Evolutionary conservation across 1,139 yeast genomes (phyloP), one percentile per base, ranked within the genome.

Genomic region (Debaryomyces sp.): DNA sequence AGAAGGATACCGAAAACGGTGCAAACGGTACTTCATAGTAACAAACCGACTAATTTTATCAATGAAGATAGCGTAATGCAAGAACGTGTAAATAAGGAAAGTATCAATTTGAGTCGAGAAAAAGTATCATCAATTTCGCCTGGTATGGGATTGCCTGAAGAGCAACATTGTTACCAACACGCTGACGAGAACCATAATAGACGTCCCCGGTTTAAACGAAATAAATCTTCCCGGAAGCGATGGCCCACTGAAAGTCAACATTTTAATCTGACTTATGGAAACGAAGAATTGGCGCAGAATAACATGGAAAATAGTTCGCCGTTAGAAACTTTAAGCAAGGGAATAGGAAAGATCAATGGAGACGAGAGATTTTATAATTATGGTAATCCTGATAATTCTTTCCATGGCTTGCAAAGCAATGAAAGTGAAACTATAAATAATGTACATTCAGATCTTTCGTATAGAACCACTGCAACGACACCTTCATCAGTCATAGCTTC

Each of bases 311-410:
- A 10, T 15, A 12, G 15, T 5, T 5, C 15, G 22, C 12, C 35
- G 4, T 32, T 17, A 18, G 22, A 32, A 15, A 32, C 9, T 17
- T 15, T 32, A 9, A 17, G 5, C 21, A 18, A 10, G 18, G 10
- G 17, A 32, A 7, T 32, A 17, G 21, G 17, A 9, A 7, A 8
- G 4, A 6, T 6, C 6, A 22, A 17, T 24, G 41, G 6, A 15
- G 7, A 24, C 3, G 29, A 26, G 23, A 22, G 12, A n/a, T 38
- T 18, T 22, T 21, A 27, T 26, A 39, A 39, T 5, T 29, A 17
- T 9, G 13, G 17, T 12, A 44, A 47, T 13, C 42, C 70, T 4
- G 70, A 66, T 41, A 67, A 67, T 47, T 60, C 63, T 3, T 66
- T 54, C 44, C 54, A 50, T 36, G 56, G 55, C 23, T 54, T 67